phyloP scores from a whole-genome alignment of 345 rosid genomes.

The Physaria fendleri region DNA sequence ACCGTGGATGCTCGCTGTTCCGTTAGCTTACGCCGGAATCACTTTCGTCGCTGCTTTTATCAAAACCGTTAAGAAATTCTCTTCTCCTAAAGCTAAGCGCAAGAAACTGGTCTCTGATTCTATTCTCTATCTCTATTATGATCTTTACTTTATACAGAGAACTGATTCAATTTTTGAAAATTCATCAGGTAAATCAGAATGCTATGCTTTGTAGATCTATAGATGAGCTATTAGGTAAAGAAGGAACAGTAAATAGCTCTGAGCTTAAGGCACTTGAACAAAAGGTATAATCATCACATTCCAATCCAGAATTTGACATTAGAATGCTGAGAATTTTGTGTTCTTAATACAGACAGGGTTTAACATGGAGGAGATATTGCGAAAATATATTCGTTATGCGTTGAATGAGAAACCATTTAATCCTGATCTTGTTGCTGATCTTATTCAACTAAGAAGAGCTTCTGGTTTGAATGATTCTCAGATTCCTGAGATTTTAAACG shows the following conservation, averaged over 20 bases:
- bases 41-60: slow-evolving; percentile 73
- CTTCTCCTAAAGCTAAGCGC: slow-evolving; percentile 70
- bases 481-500: slow-evolving; percentile 69
- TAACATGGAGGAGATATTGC: slow-evolving; percentile 73
- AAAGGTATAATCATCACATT: slow-evolving; percentile 44
- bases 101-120: slow-evolving; percentile 47
- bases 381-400: slow-evolving; percentile 80
- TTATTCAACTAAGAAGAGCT: slow-evolving; percentile 71
- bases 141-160: neutral
- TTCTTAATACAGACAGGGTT: slow-evolving; percentile 77
- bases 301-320: slow-evolving; percentile 31
- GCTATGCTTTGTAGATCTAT: slow-evolving; percentile 68
- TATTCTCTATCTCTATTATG: neutral
- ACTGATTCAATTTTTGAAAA: neutral
- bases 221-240: slow-evolving; percentile 59
- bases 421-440: slow-evolving; percentile 57
- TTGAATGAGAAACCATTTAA: slow-evolving; percentile 91
- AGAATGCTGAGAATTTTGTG: slow-evolving; percentile 19
- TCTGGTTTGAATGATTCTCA: slow-evolving; percentile 63
- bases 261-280: slow-evolving; percentile 49
- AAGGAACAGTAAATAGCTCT: slow-evolving; percentile 40
- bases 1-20: slow-evolving; percentile 92
- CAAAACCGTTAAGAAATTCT: slow-evolving; percentile 64
- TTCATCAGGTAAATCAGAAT: slow-evolving; percentile 68
- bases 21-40: slow-evolving; percentile 64